A percentile compares a stretch with the other conserved stretches of the same genome.
Conservation (phyloP, 1,139 yeast species). For the Magnusiomyces suaveolens region DNA sequence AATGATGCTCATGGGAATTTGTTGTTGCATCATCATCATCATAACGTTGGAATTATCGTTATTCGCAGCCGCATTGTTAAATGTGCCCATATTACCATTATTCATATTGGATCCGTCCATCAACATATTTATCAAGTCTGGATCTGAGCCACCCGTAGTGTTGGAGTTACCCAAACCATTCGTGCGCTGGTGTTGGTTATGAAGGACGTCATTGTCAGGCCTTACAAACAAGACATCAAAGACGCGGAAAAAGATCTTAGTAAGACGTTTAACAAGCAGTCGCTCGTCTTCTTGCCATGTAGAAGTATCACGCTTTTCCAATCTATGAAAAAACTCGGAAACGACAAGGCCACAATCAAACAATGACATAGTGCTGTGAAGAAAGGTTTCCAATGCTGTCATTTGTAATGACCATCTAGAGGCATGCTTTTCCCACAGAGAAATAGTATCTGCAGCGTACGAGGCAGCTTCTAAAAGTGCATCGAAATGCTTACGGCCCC, state of each 20-base stretch:
- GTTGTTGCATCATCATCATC: slow-evolving; percentile 3
- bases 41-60: background rate
- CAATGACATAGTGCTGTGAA: slow-evolving; percentile 31
- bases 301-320: slow-evolving; percentile 20
- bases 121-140: background rate
- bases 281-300: slow-evolving; percentile 26
- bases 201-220: slow-evolving; percentile 10
- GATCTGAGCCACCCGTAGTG: background rate
- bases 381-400: slow-evolving; percentile 30
- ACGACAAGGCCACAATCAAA: slow-evolving; percentile 34
- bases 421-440: slow-evolving; percentile 34
- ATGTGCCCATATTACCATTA: background rate
- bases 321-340: slow-evolving; percentile 29
- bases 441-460: slow-evolving; percentile 33
- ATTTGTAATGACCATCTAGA: slow-evolving; percentile 29
- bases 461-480: slow-evolving; percentile 32
- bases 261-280: slow-evolving; percentile 24
- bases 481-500: slow-evolving; percentile 20
- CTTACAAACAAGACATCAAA: slow-evolving; percentile 19
- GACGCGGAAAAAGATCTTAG: slow-evolving; percentile 26
- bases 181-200: slow-evolving; percentile 8
- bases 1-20: slow-evolving; percentile 10
- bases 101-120: background rate
- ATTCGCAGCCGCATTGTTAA: too few relatives aligned
- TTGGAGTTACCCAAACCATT: background rate